Evolutionary conservation across 805 yeast genomes (phyloP), one percentile per base, ranked within the genome.

Genomic region (Wickerhamomyces subpelliculosus): DNA sequence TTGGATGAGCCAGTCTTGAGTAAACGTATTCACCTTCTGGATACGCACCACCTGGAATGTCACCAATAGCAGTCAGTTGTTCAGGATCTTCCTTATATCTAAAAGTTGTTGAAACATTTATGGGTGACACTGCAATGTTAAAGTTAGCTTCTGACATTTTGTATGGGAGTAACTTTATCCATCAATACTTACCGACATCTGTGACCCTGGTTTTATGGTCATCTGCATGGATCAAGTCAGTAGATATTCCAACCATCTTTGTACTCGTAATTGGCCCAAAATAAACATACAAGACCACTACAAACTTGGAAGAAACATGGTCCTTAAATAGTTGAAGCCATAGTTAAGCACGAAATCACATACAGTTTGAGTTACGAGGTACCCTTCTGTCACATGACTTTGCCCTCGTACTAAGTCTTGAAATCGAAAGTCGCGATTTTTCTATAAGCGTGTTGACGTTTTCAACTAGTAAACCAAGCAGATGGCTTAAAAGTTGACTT

Each of bases 81-180:
- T 55, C 65, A 2, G 89, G 87, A 44, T 84, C 72, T 3, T 67
- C 56, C 22, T 73, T 60, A 59, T 88, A 89, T 38, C 75, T 68
- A 58, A 66, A 88, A 1, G 95, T 89, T 2, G 96, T 83, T 2
- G 93, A 60, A 4, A 85, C 80, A 45, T 84, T 84, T 42, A 89
- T 80, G 19, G 97, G 95, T 7, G 90, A 80, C 1, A 80, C 78
- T 29, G 13, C n/a, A n/a, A n/a, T n/a, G n/a, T 23, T 6, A 12
- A 60, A 62, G 42, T 64, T 71, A 25, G 46, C 30, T 26, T 14
- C 10, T 8, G 11, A 23, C 8, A 11, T 8, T 23, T 23, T 8
- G 25, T 23, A n/a, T 16, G 18, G 6, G 5, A 8, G 29, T n/a
- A 5, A 27, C 5, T 27, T 16, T 35, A 38, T 13, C 27, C 31